Base-by-base conservation (phyloP, 352 stramenopile genomes). In the Globisporangium spiculum region DNA sequence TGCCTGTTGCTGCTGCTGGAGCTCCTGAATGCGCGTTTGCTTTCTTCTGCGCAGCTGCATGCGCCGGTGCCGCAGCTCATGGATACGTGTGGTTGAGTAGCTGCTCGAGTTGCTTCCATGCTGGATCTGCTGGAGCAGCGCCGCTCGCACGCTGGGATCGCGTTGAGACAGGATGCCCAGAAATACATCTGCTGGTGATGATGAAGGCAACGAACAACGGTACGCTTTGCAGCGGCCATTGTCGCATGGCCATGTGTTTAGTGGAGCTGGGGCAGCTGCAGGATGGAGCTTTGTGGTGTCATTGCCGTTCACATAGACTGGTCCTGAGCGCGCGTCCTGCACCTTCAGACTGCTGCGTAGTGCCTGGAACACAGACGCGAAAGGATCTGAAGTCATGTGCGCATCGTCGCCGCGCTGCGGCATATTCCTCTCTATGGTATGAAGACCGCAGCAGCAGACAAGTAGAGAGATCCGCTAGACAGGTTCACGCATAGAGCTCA, bases 331-430 rank as follows among this genome's bases (percentile, higher is more conserved):
- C 0, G 4, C 27, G 50, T 68, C 53, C 41, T 74, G 64, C 16
- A 58, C 57, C 0, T 58, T 50, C 34, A 74, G 44, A 34, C 34
- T 70, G 10, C n/a, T 34, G 9, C 65, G 69, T 1, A 74, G 52
- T 10, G 32, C 52, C 44, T 56, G 65, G 57, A 74, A 68, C 9
- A 74, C n/a, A 4, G 61, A 32, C 1, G 54, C n/a, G 32, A 66
- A 55, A 9, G 67, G 44, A 10, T 32, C 32, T 24, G 50, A 6
- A n/a, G 27, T 7, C n/a, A 48, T 3, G 26, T 32, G 16, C 2
- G 12, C 7, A 22, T 16, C 9, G 27, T 3, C 7, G 22, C 26
- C 12, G 60, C 27, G 41, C 18, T 24, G 24, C 2, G 12, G 1
- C 60, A 65, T 34, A 22, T 34, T 2, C 9, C 10, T 24, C n/a